These are phyloP conservation scores for Pleurotus pulmonarius DNA, from an alignment of 768 basidiomycete genomes.

Conservation along the genomic window DNA sequence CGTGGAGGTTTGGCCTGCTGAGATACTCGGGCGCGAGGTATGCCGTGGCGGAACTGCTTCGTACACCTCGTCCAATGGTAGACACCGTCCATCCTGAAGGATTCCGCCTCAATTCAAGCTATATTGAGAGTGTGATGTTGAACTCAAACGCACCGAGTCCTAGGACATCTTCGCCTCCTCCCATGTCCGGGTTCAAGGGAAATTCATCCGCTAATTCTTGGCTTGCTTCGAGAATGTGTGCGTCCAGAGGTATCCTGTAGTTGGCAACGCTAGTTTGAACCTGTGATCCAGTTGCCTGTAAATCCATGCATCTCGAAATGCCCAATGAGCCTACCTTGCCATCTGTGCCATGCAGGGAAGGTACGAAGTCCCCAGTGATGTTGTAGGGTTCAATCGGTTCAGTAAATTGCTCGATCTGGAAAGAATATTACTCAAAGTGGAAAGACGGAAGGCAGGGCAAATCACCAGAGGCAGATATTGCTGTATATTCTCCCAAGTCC, in stretches of 20 bases:
- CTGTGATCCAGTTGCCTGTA: not conserved
- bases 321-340: slow-evolving; percentile 16
- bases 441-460: not conserved
- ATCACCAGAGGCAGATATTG: slow-evolving; percentile 21
- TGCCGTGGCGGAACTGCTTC: slow-evolving; percentile 20
- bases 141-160: slow-evolving; percentile 22
- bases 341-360: slow-evolving; percentile 20
- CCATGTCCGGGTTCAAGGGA: slow-evolving; percentile 24
- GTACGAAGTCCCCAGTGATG: slow-evolving; percentile 22
- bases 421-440: not conserved
- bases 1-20: slow-evolving; percentile 19
- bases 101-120: no score
- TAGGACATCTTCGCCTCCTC: slow-evolving; percentile 20
- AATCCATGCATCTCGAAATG: no score
- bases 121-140: not conserved
- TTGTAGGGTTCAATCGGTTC: slow-evolving; percentile 24
- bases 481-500: slow-evolving; percentile 24
- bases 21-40: slow-evolving; percentile 19
- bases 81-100: slow-evolving; percentile 15
- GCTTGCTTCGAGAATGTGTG: slow-evolving; percentile 19
- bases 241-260: slow-evolving; percentile 14
- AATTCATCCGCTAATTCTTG: slow-evolving; percentile 16
- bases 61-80: slow-evolving; percentile 14
- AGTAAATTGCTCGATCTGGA: slow-evolving; percentile 23
- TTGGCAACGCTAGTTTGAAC: slow-evolving; percentile 18